phyloP scores from a whole-genome alignment of 2,329 filamentous ascomycete genomes.

The Parastagonospora nodorum region DNA sequence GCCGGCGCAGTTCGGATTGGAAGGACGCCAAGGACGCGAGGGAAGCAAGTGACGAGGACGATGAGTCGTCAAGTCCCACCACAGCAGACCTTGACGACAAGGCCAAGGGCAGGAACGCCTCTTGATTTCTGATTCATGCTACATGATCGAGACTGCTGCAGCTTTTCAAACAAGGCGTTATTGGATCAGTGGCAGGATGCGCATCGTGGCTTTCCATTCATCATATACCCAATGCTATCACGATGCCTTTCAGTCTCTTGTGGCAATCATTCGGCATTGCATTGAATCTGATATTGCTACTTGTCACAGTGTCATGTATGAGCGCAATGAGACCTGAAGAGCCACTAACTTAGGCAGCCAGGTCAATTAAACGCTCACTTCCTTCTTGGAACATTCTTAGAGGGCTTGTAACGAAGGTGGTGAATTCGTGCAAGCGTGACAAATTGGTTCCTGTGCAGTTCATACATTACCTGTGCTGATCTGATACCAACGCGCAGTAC shows the following conservation, averaged over 20 bases:
- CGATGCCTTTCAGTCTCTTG: background rate
- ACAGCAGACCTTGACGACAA: constrained; percentile 15
- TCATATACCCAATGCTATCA: constrained; percentile 5
- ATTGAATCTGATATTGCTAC: too few relatives aligned
- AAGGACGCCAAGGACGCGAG: constrained; percentile 39
- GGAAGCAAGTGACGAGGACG: constrained; percentile 35
- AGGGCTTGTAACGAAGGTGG: constrained; percentile 46
- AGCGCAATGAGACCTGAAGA: constrained; percentile 46
- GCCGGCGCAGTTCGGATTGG: constrained; percentile 44
- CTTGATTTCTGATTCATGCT: background rate
- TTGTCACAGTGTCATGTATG: constrained; percentile 26
- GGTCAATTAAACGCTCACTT: constrained; percentile 47
- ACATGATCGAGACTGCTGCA: background rate
- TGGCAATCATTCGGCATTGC: background rate
- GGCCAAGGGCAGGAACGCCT: background rate
- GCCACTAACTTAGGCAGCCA: constrained; percentile 39
- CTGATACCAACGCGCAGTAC: background rate
- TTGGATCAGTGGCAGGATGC: background rate
- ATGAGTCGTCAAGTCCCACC: constrained; percentile 18
- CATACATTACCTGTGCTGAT: background rate
- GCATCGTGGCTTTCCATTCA: background rate
- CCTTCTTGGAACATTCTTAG: constrained; percentile 48
- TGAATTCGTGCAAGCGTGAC: constrained; percentile 47
- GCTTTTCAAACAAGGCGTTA: background rate
- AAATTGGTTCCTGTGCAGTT: constrained; percentile 42